Conservation (phyloP, 2,329 filamentous ascomycete species). For the Ophidiomyces ophidiicola region DNA sequence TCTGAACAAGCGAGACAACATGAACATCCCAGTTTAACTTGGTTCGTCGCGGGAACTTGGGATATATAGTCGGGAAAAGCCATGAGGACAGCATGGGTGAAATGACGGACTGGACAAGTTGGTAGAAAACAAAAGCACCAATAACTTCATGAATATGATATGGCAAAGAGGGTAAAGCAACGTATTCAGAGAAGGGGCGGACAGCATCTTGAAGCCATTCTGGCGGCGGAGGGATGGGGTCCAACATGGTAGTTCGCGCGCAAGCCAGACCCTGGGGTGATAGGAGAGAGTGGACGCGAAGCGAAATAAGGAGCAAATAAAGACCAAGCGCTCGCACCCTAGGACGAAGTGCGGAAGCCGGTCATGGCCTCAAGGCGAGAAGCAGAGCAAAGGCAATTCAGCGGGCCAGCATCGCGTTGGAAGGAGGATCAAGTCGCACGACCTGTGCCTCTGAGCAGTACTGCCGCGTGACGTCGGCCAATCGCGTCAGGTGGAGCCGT, state of each 20-base stretch:
- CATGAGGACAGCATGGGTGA: conserved; percentile 43
- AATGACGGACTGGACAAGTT: conserved; percentile 41
- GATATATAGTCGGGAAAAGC: conserved; percentile 46
- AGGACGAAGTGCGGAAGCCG: neutral
- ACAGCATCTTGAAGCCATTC: conserved; percentile 37
- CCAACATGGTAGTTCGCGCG: conserved; percentile 29
- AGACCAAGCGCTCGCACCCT: no score
- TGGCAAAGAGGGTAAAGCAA: conserved; percentile 44
- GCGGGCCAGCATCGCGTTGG: neutral
- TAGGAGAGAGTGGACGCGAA: no score
- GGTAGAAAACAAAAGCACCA: conserved; percentile 45
- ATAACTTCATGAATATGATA: conserved; percentile 52
- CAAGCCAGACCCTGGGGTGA: neutral
- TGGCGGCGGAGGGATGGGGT: conserved; percentile 39
- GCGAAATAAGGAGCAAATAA: no score
- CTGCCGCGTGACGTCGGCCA: conserved; percentile 5
- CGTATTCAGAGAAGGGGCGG: conserved; percentile 40
- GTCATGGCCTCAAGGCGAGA: neutral
- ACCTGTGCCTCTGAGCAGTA: neutral
- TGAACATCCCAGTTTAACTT: conserved; percentile 56
- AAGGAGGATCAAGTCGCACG: neutral
- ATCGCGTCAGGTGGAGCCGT: conserved; percentile 2
- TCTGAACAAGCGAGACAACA: conserved; percentile 51
- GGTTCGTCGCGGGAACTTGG: conserved; percentile 42
- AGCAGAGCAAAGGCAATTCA: no score